Conservation (phyloP, 805 yeast genomes). For the Metschnikowia baotianmanensis region DNA sequence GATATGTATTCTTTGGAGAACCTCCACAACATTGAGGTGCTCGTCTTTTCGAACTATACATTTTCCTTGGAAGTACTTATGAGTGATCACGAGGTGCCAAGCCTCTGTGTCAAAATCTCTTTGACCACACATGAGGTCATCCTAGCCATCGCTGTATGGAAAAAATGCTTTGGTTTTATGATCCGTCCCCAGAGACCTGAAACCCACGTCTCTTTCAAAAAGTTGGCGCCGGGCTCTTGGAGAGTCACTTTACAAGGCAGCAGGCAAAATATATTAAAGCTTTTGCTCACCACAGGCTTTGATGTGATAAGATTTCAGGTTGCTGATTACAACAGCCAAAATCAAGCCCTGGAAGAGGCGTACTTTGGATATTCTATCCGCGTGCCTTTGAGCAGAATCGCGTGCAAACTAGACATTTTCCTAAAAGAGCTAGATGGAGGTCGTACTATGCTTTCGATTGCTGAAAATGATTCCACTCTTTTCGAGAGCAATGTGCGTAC, state of each 20-base stretch:
- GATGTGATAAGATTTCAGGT: conserved; percentile 8
- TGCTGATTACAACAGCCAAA: background rate
- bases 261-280: conserved; percentile 7
- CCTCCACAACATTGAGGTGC: conserved; percentile 11
- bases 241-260: conserved; percentile 8
- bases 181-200: conserved; percentile 5
- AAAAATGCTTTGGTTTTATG: conserved; percentile 7
- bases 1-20: conserved; percentile 7
- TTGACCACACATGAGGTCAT: conserved; percentile 10
- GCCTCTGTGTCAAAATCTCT: conserved; percentile 3
- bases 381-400: conserved; percentile 8
- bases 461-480: background rate
- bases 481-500: background rate
- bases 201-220: conserved; percentile 8
- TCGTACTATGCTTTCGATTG: background rate
- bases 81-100: conserved; percentile 1
- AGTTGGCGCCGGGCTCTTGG: conserved; percentile 11
- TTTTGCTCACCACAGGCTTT: conserved; percentile 5
- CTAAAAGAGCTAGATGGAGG: conserved; percentile 1
- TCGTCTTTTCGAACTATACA: conserved; percentile 9
- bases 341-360: conserved; percentile 5
- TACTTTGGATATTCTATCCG: conserved; percentile 9
- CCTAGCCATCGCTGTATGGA: conserved; percentile 8
- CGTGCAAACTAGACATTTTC: conserved; percentile 7
- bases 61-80: conserved; percentile 10